Percentiles rank a stretch among this genome's conserved stretches.
These are phyloP conservation scores for Raffaelea ambrosiae DNA, from an alignment of 2,329 filamentous ascomycete species.

Conservation along the genomic window DNA sequence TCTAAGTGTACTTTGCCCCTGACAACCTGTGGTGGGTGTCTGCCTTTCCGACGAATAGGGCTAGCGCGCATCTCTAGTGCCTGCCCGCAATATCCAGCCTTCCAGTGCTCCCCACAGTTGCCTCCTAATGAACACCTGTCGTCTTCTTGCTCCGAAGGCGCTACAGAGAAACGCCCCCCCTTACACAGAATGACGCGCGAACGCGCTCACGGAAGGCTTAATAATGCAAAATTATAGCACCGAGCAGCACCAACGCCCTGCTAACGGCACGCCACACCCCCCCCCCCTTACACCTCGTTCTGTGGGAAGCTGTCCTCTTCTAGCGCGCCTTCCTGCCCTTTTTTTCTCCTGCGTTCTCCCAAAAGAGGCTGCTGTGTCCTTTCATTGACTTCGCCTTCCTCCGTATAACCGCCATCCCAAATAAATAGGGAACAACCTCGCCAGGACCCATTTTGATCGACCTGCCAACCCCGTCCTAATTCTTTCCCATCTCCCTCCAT, in stretches of 20 bases:
- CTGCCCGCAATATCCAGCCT: conserved; percentile 9
- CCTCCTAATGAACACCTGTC: conserved; percentile 13
- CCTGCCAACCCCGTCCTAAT: background rate
- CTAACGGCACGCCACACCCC: too few relatives aligned
- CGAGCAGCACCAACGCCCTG: too few relatives aligned
- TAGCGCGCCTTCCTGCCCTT: too few relatives aligned
- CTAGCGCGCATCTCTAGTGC: conserved; percentile 1
- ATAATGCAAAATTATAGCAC: conserved; percentile 5
- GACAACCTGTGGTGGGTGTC: background rate
- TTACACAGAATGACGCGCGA: too few relatives aligned
- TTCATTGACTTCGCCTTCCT: background rate
- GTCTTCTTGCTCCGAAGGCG: conserved; percentile 5
- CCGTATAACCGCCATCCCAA: too few relatives aligned
- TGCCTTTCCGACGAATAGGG: background rate
- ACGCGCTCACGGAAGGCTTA: conserved; percentile 4
- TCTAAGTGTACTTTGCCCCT: background rate
- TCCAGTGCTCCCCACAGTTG: background rate
- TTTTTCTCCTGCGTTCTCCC: background rate
- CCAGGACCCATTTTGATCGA: too few relatives aligned
- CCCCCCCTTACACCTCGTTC: background rate
- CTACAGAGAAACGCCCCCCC: background rate
- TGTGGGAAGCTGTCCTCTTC: background rate
- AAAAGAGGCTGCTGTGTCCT: conserved; percentile 2
- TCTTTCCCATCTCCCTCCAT: background rate
- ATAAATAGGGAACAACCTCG: too few relatives aligned